Percentiles rank a stretch among this genome's conserved stretches.
Conservation (phyloP, 164 flowering plant species). For the Vitis rupestris region DNA sequence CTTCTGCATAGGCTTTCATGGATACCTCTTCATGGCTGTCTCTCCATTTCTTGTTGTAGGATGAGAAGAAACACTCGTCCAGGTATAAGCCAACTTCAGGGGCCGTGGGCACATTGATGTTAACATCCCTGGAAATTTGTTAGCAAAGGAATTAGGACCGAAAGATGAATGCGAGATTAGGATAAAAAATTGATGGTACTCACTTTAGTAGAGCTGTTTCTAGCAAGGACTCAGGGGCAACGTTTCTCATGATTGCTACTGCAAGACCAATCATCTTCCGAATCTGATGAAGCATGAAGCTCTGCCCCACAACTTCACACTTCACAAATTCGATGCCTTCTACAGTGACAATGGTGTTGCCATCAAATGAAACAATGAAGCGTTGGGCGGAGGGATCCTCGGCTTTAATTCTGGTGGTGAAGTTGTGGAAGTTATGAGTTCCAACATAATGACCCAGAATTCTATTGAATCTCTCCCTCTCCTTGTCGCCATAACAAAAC, state of each 20-base stretch:
- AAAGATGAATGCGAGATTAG: not conserved
- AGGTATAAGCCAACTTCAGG: conserved; percentile 94
- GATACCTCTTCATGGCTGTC: conserved; percentile 83
- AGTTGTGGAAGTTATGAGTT: conserved; percentile 92
- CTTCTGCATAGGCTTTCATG: conserved; percentile 70
- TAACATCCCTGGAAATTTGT: conserved; percentile 54
- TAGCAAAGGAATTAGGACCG: not conserved
- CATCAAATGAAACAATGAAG: conserved; percentile 79
- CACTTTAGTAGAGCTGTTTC: conserved; percentile 65
- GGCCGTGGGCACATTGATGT: conserved; percentile 86
- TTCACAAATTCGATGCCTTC: conserved; percentile 90
- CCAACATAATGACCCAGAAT: conserved; percentile 72
- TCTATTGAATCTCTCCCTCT: conserved; percentile 77
- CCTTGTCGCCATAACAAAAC: conserved; percentile 74
- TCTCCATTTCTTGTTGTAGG: conserved; percentile 87
- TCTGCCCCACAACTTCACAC: conserved; percentile 97
- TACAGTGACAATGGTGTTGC: conserved; percentile 47
- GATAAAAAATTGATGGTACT: conserved; percentile 18
- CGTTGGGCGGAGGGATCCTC: conserved; percentile 85
- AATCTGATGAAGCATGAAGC: conserved; percentile 99
- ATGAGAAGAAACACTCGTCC: conserved; percentile 89
- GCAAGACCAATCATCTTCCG: conserved; percentile 96
- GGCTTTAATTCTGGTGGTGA: conserved; percentile 86
- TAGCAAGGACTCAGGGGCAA: conserved; percentile 71
- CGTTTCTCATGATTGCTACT: conserved; percentile 81